Percentiles rank a stretch among this genome's conserved stretches.
These are phyloP conservation scores for Lizonia empirigonia DNA, from an alignment of 2,329 filamentous ascomycete species.

Conservation along the genomic window DNA sequence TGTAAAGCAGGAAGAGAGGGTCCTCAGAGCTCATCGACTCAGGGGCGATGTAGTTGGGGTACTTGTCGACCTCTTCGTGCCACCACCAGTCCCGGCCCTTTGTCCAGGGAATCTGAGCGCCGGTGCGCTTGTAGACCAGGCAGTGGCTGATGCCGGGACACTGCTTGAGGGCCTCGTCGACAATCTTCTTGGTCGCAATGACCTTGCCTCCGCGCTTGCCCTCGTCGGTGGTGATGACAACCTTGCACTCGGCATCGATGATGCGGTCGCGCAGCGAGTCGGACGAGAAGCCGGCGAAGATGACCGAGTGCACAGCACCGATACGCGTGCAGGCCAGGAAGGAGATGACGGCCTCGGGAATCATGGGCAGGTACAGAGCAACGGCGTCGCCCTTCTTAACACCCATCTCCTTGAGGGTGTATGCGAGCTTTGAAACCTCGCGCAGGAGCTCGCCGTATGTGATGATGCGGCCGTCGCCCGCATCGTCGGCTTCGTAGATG, in stretches of 20 bases:
- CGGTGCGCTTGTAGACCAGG: conserved; percentile 94
- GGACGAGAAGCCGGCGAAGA: conserved; percentile 96
- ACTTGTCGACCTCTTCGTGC: conserved; percentile 98
- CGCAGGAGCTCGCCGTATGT: conserved; percentile 92
- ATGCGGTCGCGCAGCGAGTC: conserved; percentile 96
- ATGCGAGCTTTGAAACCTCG: conserved; percentile 85
- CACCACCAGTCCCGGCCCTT: conserved; percentile 92
- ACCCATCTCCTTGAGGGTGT: conserved; percentile 91
- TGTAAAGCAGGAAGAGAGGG: conserved; percentile 96
- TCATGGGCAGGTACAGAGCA: conserved; percentile 97
- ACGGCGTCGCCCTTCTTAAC: conserved; percentile 97
- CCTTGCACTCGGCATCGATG: conserved; percentile 84
- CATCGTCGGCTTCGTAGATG: conserved; percentile 98
- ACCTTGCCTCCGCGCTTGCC: conserved; percentile 97
- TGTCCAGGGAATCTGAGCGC: conserved; percentile 90
- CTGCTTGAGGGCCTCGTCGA: conserved; percentile 95
- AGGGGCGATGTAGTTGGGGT: conserved; percentile 87
- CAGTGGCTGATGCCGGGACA: conserved; percentile 86
- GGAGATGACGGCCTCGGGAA: conserved; percentile 90
- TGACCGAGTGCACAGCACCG: conserved; percentile 93
- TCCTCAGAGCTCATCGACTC: conserved; percentile 92
- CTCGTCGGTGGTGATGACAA: conserved; percentile 97
- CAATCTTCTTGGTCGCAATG: conserved; percentile 98
- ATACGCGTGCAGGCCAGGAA: conserved; percentile 92
- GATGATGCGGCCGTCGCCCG: conserved; percentile 81